phyloP scores from a whole-genome alignment of 257 asterid genomes.

The Eustoma russellianum region DNA sequence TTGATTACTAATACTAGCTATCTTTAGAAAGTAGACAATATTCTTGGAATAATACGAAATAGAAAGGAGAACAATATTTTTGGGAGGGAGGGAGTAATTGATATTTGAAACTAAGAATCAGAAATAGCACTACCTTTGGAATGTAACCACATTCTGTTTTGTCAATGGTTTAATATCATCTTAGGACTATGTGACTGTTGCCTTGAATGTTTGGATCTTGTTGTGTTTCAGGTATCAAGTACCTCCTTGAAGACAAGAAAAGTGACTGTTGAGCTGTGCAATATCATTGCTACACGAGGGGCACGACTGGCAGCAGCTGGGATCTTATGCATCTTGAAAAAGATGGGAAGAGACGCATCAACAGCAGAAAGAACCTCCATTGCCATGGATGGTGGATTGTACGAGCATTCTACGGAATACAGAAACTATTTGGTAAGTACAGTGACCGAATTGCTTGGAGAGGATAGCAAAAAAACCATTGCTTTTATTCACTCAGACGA shows the following conservation, averaged over 20 bases:
- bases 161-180: no score
- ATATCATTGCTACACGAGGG: constrained; percentile 61
- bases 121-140: no score
- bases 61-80: no score
- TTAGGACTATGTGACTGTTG: no score
- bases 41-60: no score
- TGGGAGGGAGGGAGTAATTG: no score
- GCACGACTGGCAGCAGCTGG: constrained; percentile 87
- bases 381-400: constrained; percentile 84
- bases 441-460: constrained; percentile 49
- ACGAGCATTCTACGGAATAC: constrained; percentile 61
- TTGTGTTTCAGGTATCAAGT: constrained; percentile 37
- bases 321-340: constrained; percentile 55
- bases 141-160: no score
- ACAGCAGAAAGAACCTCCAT: constrained; percentile 41
- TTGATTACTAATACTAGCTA: no score
- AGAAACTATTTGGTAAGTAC: constrained; percentile 47
- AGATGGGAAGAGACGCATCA: constrained; percentile 62
- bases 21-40: no score
- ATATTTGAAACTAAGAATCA: no score
- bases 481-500: constrained; percentile 57
- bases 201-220: no score
- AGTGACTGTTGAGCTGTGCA: constrained; percentile 48
- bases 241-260: constrained; percentile 50
- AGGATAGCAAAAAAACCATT: constrained; percentile 24